Conservation (phyloP, 1,284 basidiomycete species). For the Boletus sp. region DNA sequence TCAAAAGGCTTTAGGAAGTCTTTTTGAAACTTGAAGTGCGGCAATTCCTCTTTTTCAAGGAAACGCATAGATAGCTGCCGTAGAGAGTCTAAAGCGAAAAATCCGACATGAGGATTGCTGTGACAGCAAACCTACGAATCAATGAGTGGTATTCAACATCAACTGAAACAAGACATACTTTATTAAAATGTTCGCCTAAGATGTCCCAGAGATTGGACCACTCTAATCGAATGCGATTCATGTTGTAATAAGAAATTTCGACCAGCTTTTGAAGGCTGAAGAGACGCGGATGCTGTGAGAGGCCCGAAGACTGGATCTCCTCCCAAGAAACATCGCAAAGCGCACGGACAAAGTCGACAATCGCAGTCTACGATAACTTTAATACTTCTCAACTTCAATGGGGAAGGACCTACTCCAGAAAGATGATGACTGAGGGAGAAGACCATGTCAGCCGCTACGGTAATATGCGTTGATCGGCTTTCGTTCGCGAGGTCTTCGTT, state of each 20-base stretch:
- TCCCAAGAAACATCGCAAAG: slow-evolving; percentile 98
- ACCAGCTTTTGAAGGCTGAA: slow-evolving; percentile 99
- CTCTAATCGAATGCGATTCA: slow-evolving; percentile 96
- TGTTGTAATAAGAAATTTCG: slow-evolving; percentile 99
- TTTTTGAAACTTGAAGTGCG: slow-evolving; percentile 99
- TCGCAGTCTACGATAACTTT: slow-evolving; percentile 68
- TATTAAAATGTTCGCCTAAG: slow-evolving; percentile 97
- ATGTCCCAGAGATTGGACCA: slow-evolving; percentile 99
- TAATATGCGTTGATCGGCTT: slow-evolving; percentile 96
- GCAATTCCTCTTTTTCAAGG: slow-evolving; percentile 96
- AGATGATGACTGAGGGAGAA: slow-evolving; percentile 95
- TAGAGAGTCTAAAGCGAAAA: slow-evolving; percentile 97
- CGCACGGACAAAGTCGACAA: slow-evolving; percentile 96
- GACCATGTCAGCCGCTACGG: slow-evolving; percentile 98
- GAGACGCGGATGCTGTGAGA: slow-evolving; percentile 88
- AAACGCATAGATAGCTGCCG: slow-evolving; percentile 98
- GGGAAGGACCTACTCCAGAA: slow-evolving; percentile 71
- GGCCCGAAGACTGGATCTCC: slow-evolving; percentile 95
- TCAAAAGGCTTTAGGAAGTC: slow-evolving; percentile 99
- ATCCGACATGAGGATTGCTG: slow-evolving; percentile 93
- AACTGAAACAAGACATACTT: slow-evolving; percentile 49
- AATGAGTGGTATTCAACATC: slow-evolving; percentile 3
- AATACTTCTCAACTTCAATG: slow-evolving; percentile 8
- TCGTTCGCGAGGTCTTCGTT: slow-evolving; percentile 96
- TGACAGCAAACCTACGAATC: slow-evolving; percentile 87